These are phyloP conservation scores for Talaromyces sp. DNA, from an alignment of 2,329 filamentous ascomycete genomes.

Conservation along the genomic window DNA sequence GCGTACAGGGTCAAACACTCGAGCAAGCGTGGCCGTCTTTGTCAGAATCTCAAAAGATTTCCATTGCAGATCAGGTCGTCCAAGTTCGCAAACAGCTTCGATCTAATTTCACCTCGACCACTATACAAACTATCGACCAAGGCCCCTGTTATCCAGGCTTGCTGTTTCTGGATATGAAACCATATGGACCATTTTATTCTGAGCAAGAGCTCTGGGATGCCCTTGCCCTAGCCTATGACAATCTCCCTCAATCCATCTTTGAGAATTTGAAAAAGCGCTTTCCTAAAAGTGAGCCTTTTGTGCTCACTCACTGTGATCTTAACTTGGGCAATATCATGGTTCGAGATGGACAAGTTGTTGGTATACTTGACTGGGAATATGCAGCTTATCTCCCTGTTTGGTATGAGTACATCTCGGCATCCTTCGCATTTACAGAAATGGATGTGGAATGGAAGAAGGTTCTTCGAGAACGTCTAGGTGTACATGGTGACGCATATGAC, in stretches of 20 bases:
- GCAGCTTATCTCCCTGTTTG: constrained; percentile 23
- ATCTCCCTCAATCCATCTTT: constrained; percentile 12
- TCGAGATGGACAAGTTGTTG: constrained; percentile 16
- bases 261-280: constrained; percentile 16
- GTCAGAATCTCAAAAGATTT: constrained; percentile 2
- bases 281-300: constrained; percentile 17
- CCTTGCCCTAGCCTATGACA: constrained; percentile 6
- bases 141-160: constrained; percentile 13
- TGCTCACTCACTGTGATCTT: constrained; percentile 22
- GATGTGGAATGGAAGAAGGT: constrained; percentile 21
- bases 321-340: constrained; percentile 23
- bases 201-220: constrained; percentile 15
- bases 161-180: constrained; percentile 11
- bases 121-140: not conserved
- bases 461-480: constrained; percentile 14
- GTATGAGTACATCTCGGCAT: constrained; percentile 30
- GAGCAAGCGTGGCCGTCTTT: constrained; percentile 14
- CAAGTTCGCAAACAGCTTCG: constrained; percentile 2
- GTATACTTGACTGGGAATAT: constrained; percentile 27
- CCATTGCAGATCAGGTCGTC: constrained; percentile 1
- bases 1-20: constrained; percentile 15
- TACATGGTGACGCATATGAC: constrained; percentile 14
- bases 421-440: constrained; percentile 15
- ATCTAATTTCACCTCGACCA: constrained; percentile 1
- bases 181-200: constrained; percentile 14